These are phyloP conservation scores for Keithomyces neogunnii DNA, from an alignment of 2,329 filamentous ascomycete species.

Conservation along the genomic window DNA sequence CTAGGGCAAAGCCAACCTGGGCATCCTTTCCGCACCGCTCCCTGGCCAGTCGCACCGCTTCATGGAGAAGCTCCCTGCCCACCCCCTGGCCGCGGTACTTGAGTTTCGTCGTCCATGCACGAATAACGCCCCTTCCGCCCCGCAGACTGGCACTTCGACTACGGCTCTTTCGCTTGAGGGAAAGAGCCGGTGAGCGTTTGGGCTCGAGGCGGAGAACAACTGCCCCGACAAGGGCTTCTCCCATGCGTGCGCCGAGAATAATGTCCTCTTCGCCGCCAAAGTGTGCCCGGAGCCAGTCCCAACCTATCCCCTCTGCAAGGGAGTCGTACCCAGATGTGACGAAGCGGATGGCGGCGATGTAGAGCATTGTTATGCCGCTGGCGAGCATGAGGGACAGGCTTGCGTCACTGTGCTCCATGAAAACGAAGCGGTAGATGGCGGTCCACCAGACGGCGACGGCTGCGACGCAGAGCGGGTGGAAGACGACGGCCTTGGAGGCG, in stretches of 20 bases:
- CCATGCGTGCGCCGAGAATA: constrained; percentile 58
- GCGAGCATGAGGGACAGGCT: constrained; percentile 48
- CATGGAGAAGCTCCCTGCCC: constrained; percentile 62
- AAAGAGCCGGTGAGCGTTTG: constrained; percentile 12
- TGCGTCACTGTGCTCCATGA: constrained; percentile 36
- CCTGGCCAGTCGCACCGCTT: constrained; percentile 60
- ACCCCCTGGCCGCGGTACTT: constrained; percentile 64
- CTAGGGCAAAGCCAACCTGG: constrained; percentile 61
- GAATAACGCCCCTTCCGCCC: constrained; percentile 61
- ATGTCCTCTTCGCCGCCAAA: constrained; percentile 42
- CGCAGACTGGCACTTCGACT: constrained; percentile 31
- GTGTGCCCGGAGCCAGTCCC: constrained; percentile 47
- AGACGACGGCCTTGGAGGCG: constrained; percentile 54
- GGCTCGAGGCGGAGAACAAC: constrained; percentile 59
- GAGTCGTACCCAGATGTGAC: constrained; percentile 53
- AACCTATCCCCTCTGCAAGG: constrained; percentile 51
- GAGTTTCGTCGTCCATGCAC: constrained; percentile 72
- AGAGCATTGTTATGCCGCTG: constrained; percentile 54
- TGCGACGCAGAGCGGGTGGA: constrained; percentile 49
- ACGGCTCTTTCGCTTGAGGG: constrained; percentile 24
- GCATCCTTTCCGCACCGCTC: constrained; percentile 60
- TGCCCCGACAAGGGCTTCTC: constrained; percentile 61
- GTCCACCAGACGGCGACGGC: constrained; percentile 36
- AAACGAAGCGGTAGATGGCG: constrained; percentile 37
- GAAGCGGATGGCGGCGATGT: constrained; percentile 53